Conservation (phyloP, 1,284 basidiomycete genomes). For the Pseudozyma sp. region DNA sequence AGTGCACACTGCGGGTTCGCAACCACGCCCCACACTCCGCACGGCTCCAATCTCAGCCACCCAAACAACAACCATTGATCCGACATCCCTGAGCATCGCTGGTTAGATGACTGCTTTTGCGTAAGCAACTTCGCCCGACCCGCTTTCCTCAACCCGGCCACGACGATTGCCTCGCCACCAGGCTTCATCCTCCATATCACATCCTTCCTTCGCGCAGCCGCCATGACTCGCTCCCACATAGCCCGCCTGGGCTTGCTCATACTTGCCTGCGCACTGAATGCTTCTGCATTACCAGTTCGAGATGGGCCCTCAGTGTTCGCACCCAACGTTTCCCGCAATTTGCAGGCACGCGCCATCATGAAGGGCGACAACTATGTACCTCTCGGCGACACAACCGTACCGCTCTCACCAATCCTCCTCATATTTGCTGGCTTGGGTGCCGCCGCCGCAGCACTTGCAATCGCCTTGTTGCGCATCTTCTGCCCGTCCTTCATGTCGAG, state of each 20-base stretch:
- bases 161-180: neutral
- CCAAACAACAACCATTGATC: no score
- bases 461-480: conserved; percentile 32
- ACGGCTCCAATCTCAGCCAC: no score
- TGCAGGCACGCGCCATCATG: conserved; percentile 51
- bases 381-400: conserved; percentile 35
- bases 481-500: conserved; percentile 40
- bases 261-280: conserved; percentile 19
- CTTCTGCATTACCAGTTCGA: conserved; percentile 20
- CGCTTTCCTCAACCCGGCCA: neutral
- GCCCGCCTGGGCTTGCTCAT: conserved; percentile 16
- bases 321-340: conserved; percentile 13
- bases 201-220: neutral
- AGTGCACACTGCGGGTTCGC: neutral
- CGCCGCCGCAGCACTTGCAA: conserved; percentile 17
- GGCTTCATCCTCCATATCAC: neutral
- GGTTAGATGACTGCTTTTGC: conserved; percentile 4
- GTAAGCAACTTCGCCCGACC: neutral
- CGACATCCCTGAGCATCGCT: no score
- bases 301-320: conserved; percentile 32
- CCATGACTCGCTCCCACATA: conserved; percentile 5
- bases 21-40: neutral
- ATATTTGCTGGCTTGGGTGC: conserved; percentile 35
- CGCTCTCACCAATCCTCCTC: conserved; percentile 42
- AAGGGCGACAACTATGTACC: conserved; percentile 50